Conservation (phyloP, 495 filamentous ascomycete species). For the Neohortaea acidophila region DNA sequence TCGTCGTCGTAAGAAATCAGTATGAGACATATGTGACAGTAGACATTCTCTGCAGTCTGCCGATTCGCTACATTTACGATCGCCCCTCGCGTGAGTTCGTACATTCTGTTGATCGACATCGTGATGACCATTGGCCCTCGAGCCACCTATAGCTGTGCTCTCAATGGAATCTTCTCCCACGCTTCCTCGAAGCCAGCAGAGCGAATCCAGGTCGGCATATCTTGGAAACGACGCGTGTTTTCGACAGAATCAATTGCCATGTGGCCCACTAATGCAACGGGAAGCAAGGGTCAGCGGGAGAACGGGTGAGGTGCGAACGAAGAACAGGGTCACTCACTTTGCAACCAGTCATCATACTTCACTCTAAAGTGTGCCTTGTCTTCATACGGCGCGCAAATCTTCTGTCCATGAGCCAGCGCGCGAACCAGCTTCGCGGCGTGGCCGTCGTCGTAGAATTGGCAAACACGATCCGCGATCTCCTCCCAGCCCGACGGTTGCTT, state of each 20-base stretch:
- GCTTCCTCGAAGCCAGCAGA: slow-evolving; percentile 41
- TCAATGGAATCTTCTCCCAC: slow-evolving; percentile 32
- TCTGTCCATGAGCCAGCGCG: slow-evolving; percentile 45
- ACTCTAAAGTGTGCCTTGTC: slow-evolving; percentile 37
- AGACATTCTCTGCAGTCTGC: too few species aligned
- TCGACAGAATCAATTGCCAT: slow-evolving; percentile 43
- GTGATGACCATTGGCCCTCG: too few species aligned
- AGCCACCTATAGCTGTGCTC: slow-evolving; percentile 16
- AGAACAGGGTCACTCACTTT: too few species aligned
- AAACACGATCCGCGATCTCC: slow-evolving; percentile 40
- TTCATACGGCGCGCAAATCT: slow-evolving; percentile 33
- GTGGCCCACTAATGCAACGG: too few species aligned
- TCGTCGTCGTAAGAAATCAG: too few species aligned
- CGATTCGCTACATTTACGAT: too few species aligned
- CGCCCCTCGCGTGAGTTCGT: too few species aligned
- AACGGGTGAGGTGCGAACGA: too few species aligned
- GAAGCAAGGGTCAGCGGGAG: too few species aligned
- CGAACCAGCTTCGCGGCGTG: slow-evolving; percentile 61
- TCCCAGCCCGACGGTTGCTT: slow-evolving; percentile 32
- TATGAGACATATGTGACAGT: too few species aligned
- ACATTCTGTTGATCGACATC: too few species aligned
- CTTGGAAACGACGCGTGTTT: slow-evolving; percentile 10
- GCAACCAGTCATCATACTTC: slow-evolving; percentile 54
- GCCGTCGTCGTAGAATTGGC: slow-evolving; percentile 52
- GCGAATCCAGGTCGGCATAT: slow-evolving; percentile 37